Base-by-base conservation (phyloP, 2,329 filamentous ascomycete species). In the Lasiodiplodia gonubiensis region DNA sequence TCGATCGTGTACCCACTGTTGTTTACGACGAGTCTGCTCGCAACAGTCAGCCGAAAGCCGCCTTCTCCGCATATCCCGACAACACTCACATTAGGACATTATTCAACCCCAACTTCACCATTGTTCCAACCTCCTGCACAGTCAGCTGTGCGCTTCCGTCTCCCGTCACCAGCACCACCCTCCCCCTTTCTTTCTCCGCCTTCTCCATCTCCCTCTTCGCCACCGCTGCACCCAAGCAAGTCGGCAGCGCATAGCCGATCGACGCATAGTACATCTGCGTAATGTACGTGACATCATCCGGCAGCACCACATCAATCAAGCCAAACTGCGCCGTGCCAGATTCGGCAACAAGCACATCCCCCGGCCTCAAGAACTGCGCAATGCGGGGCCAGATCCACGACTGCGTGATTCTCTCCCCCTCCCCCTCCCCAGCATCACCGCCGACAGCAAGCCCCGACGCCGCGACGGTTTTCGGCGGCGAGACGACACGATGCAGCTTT, bases 171-270 rank as follows among this genome's bases (percentile, higher is more conserved):
- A 59, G 30, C n/a, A 59, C 33, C 18, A 42, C 33, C 11, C 33
- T 46, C 18, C 49, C 49, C 49, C 4, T 12, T n/a, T 46, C n/a
- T n/a, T 18, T 3, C 21, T 23, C 23, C n/a, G n/a, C n/a, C n/a
- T n/a, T n/a, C n/a, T n/a, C 27, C 23, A 23, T 57, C 51, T 70
- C 71, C 27, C 61, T 67, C 60, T 68, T 65, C 21, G 66, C 72
- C 39, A 88, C 77, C 0, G 84, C 82, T 0, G 85, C 85, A 2
- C 87, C 87, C 27, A 86, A 81, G 4, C 84, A 82, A 1, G 85
- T 86, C 1, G 85, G 85, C 0, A 89, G 81, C 77, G 87, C 88
- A 75, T 87, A 88, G 0, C 86, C 86, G 66, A 88, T 88, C 0
- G 85, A 88, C 2, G 86, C 79, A 84, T 86, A 89, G 42, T 85